These are phyloP conservation scores for Solanum neorickii DNA, from an alignment of 257 asterid genomes.

Conservation along the genomic window DNA sequence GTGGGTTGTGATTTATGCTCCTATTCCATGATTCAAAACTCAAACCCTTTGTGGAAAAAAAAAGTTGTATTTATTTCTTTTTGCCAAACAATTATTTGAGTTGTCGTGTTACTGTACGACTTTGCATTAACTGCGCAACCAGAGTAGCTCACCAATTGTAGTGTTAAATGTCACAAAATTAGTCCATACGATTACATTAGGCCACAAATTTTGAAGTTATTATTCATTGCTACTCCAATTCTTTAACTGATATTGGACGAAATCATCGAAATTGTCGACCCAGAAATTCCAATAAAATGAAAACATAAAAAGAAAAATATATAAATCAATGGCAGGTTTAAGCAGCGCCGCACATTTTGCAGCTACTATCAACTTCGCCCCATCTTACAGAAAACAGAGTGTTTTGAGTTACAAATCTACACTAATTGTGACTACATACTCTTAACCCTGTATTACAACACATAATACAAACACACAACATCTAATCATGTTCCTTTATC, in stretches of 20 bases:
- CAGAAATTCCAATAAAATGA: background rate
- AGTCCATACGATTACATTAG: background rate
- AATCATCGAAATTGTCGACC: background rate
- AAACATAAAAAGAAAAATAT: background rate
- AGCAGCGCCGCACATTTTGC: background rate
- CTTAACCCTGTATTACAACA: background rate
- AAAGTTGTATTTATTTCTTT: background rate
- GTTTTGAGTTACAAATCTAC: background rate
- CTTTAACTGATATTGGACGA: background rate
- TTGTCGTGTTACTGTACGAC: background rate
- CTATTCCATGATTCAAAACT: no score
- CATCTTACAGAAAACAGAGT: background rate
- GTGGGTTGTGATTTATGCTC: background rate
- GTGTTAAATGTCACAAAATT: background rate
- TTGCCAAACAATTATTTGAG: background rate
- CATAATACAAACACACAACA: conserved; percentile 4
- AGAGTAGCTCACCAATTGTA: background rate
- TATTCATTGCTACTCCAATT: background rate
- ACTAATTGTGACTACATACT: background rate
- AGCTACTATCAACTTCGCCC: background rate
- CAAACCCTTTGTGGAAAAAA: background rate
- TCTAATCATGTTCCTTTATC: background rate
- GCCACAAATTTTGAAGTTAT: background rate
- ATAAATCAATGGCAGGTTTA: background rate
- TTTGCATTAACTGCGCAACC: background rate